A percentile compares a stretch with the other conserved stretches of the same genome.
Evolutionary conservation across 139 green algal species (phyloP).

Genomic region (Chlamydomonas schloesseri): DNA sequence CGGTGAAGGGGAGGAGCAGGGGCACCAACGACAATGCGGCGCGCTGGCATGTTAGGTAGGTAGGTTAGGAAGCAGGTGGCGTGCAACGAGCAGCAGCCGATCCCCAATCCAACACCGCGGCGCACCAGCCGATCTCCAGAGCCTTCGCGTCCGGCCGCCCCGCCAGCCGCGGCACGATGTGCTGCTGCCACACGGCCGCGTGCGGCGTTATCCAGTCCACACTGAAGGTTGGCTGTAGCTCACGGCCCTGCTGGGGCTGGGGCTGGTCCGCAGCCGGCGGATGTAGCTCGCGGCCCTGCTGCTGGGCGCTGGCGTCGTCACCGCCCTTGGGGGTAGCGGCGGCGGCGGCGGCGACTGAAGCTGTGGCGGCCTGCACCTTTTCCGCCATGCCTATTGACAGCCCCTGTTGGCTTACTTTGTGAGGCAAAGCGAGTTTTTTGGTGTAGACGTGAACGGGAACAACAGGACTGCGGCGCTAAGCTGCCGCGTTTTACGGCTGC

Average conservation of each 20-base stretch:
- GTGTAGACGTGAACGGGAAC: no score
- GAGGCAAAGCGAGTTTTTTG: no score
- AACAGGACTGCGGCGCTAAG: no score
- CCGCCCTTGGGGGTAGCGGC: not conserved
- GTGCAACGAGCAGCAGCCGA: no score
- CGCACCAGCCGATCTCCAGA: constrained; percentile 33
- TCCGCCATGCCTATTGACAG: no score
- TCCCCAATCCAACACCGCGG: not conserved
- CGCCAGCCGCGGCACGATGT: constrained; percentile 2
- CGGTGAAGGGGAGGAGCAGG: no score
- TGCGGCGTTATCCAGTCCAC: constrained; percentile 21
- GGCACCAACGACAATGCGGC: no score
- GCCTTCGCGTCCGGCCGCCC: not conserved
- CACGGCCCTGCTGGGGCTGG: not conserved
- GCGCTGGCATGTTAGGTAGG: no score
- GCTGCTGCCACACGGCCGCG: not conserved
- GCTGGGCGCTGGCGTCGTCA: not conserved
- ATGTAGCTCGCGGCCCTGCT: not conserved
- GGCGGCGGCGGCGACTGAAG: no score
- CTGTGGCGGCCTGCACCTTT: not conserved
- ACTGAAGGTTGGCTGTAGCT: not conserved
- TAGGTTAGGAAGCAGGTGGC: no score
- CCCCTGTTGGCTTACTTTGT: not conserved
- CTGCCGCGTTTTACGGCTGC: no score
- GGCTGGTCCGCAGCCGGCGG: no score